Evolutionary conservation across 495 filamentous ascomycete species (phyloP), one percentile per base, ranked within the genome.

Genomic region (Friedmanniomyces endolithicus): DNA sequence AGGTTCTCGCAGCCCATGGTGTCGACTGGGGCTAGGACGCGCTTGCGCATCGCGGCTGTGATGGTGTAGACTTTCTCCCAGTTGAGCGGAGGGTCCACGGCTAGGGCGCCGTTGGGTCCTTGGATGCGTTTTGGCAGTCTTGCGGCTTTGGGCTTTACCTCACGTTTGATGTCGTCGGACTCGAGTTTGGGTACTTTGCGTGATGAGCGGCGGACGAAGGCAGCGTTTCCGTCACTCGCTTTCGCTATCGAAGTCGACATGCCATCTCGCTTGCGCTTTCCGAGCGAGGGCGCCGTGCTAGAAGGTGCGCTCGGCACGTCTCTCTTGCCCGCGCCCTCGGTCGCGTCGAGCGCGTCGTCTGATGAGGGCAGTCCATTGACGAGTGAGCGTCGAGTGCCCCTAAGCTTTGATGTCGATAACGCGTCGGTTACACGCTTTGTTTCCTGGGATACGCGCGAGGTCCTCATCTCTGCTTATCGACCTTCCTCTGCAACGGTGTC

Each of bases 1-100:
- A 96, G 75, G 14, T 83, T 78, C 57, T 90, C 88, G 65, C 92
- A 98, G 19, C 92, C 92, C 92, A 98, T 96, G 0, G 94, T 96
- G 70, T 98, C 92, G 0, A 98, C 92, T 1, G 90, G 87, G 3
- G 92, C 92, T 0, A 77, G 74, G n/a, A 85, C 77, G 12, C 72
- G 69, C 50, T 75, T 74, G 1, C 92, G 82, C 87, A 96, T 96
- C 62, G 78, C 77, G 60, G 81, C 83, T 34, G 89, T 84, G 0
- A 79, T 73, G 35, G 75, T 68, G 68, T 96, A 98, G 48, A 95
- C 81, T 24, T 82, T 76, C 52, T 88, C 83, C 92, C 92, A 98
- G 64, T 87, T 78, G 0, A 80, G 75, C 0, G 92, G 94, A 1
- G 92, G 78, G 45, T 78, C 69, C 39, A 85, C 69, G 25, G 69